These are phyloP conservation scores for Phytophthora lateralis DNA, from an alignment of 352 stramenopile species.

Conservation along the genomic window DNA sequence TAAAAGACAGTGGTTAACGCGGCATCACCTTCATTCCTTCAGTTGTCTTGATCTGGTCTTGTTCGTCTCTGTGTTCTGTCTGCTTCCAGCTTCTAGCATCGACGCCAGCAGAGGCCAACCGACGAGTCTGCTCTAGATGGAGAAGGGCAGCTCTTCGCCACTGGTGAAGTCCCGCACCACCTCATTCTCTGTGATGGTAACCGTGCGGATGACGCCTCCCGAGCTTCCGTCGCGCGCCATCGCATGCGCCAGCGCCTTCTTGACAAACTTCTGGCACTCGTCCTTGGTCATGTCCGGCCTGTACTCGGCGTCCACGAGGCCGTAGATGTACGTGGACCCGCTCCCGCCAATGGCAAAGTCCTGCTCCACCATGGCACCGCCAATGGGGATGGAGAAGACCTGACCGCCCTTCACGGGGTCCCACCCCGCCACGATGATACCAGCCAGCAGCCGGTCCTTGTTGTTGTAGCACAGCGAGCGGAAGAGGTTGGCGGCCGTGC, in stretches of 20 bases:
- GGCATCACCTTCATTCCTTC: slow-evolving; percentile 36
- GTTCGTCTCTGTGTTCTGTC: not conserved
- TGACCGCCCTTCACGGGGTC: slow-evolving; percentile 95
- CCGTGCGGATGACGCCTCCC: slow-evolving; percentile 97
- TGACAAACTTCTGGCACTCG: slow-evolving; percentile 95
- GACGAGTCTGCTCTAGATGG: slow-evolving; percentile 50
- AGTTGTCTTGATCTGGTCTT: slow-evolving; percentile 11
- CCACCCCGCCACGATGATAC: slow-evolving; percentile 98
- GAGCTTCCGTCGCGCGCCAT: slow-evolving; percentile 98
- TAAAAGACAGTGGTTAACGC: slow-evolving; percentile 24
- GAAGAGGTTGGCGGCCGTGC: slow-evolving; percentile 98
- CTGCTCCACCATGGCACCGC: slow-evolving; percentile 96
- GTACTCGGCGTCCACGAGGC: slow-evolving; percentile 95
- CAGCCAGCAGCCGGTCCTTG: slow-evolving; percentile 95
- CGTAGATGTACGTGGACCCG: slow-evolving; percentile 98
- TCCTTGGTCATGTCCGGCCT: slow-evolving; percentile 95
- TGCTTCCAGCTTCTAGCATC: not conserved
- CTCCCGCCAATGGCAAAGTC: slow-evolving; percentile 97
- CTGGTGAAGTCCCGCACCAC: slow-evolving; percentile 92
- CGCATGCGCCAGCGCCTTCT: slow-evolving; percentile 95
- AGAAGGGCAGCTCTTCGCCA: slow-evolving; percentile 92
- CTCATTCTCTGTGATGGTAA: slow-evolving; percentile 93
- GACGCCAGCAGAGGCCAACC: not conserved
- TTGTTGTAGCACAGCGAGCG: slow-evolving; percentile 97
- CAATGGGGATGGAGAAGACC: slow-evolving; percentile 97